Conservation (phyloP, 768 basidiomycete species). For the Tulasnella sp. region DNA sequence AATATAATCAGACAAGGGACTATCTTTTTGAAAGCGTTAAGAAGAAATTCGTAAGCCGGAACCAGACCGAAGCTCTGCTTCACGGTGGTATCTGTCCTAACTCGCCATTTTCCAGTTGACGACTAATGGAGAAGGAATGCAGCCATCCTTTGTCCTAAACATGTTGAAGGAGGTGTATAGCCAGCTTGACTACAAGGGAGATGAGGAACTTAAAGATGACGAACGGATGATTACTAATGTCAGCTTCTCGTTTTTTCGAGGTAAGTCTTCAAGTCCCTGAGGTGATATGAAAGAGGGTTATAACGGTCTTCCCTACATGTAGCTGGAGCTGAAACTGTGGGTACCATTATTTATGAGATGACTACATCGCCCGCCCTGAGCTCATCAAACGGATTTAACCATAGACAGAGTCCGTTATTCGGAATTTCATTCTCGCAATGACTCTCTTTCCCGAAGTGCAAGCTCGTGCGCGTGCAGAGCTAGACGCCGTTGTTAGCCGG, state of each 20-base stretch:
- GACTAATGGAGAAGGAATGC: not conserved
- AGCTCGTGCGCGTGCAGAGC: constrained; percentile 37
- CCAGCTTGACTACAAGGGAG: not conserved
- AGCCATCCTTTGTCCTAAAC: not conserved
- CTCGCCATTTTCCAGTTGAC: not conserved
- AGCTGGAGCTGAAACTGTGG: constrained; percentile 1
- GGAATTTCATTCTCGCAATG: not conserved
- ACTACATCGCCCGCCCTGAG: no score
- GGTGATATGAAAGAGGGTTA: no score
- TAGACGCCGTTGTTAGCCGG: constrained; percentile 38
- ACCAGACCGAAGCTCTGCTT: no score
- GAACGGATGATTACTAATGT: not conserved
- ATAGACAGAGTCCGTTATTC: constrained; percentile 14
- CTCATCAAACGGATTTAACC: not conserved
- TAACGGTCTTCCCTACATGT: not conserved
- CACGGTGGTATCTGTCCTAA: no score
- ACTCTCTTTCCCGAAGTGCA: constrained; percentile 26
- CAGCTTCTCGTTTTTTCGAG: not conserved
- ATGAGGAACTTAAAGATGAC: not conserved
- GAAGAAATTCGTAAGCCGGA: not conserved
- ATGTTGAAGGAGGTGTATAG: constrained; percentile 23
- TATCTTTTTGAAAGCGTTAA: not conserved
- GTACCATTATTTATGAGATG: not conserved
- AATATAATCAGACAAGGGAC: not conserved
- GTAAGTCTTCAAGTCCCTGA: not conserved